These are phyloP conservation scores for Colletotrichum horii DNA, from an alignment of 2,329 filamentous ascomycete species.

Conservation along the genomic window DNA sequence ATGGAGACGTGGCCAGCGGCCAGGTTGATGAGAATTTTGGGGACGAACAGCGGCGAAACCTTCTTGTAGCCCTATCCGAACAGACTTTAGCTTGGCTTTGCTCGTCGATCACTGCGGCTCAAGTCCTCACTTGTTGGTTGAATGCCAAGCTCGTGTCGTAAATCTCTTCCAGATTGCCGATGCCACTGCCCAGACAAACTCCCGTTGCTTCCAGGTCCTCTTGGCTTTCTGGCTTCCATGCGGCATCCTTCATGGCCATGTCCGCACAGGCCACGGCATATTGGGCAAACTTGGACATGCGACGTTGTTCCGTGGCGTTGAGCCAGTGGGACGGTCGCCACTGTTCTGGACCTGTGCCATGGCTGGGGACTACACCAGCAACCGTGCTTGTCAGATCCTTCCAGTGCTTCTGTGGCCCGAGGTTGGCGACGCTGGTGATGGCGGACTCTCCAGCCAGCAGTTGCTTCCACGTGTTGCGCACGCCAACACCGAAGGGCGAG, in stretches of 20 bases:
- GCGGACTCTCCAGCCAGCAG: slow-evolving; percentile 82
- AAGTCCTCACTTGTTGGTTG: slow-evolving; percentile 66
- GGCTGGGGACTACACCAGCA: slow-evolving; percentile 77
- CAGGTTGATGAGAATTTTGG: slow-evolving; percentile 91
- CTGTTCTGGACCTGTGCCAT: slow-evolving; percentile 37
- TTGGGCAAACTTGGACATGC: slow-evolving; percentile 91
- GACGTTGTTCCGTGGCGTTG: slow-evolving; percentile 62
- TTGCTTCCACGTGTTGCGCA: slow-evolving; percentile 78
- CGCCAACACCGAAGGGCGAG: slow-evolving; percentile 82
- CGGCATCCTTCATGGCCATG: slow-evolving; percentile 85
- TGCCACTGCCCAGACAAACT: slow-evolving; percentile 92
- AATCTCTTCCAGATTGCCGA: slow-evolving; percentile 91
- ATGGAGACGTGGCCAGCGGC: slow-evolving; percentile 95
- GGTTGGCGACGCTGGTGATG: slow-evolving; percentile 73
- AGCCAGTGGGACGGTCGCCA: slow-evolving; percentile 64
- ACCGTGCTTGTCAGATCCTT: slow-evolving; percentile 80
- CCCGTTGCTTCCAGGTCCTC: slow-evolving; percentile 79
- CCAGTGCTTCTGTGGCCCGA: slow-evolving; percentile 65
- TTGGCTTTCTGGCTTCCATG: slow-evolving; percentile 68
- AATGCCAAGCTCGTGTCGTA: slow-evolving; percentile 84
- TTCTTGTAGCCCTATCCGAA: slow-evolving; percentile 80
- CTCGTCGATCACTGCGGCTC: slow-evolving; percentile 15
- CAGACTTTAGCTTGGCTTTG: slow-evolving; percentile 17
- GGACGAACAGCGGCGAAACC: slow-evolving; percentile 92
- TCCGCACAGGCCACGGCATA: slow-evolving; percentile 87